Evolutionary conservation across 1,284 basidiomycete genomes (phyloP), one percentile per base, ranked within the genome.

Genomic region (Ustilago vetiveriae): DNA sequence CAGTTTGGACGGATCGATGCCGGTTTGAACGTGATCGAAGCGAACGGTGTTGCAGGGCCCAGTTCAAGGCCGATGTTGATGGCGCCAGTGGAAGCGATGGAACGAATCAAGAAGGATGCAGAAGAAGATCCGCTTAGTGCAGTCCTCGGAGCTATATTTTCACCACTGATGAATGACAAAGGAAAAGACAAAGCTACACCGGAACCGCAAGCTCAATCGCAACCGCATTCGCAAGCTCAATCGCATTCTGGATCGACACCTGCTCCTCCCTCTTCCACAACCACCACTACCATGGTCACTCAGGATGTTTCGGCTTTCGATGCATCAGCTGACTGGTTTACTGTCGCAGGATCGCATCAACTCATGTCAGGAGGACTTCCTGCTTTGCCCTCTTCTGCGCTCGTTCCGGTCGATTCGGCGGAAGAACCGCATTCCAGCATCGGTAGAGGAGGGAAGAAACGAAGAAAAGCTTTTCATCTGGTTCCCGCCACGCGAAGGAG

Each of bases 291-390:
- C n/a, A n/a, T n/a, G 30, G 23, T 14, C 32, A 23, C 17, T 7
- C 2, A 7, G 2, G 44, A 43, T 14, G 30, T 57, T 4, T 42
- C 49, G 1, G 32, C 47, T 0, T 23, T 60, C 2, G 64, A 67
- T 19, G 64, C 49, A 1, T 54, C 55, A 7, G 64, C 56, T 10
- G 62, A 58, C 19, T 78, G 76, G 76, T 78, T 74, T 67, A 67
- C 70, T 14, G 62, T 74, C 8, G 56, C 74, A 13, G 33, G 67
- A 3, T 65, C 72, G 13, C 70, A 72, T 29, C 45, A 60, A 21
- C 53, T 78, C 40, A 55, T 78, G 48, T 40, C 53, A 14, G 53
- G 58, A 16, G 74, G 58, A 2, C 36, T 76, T 0, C 76, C 76
- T 3, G 49, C 62, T 2, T n/a, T 76, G 27, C 55, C 63, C 1